These are phyloP conservation scores for Jaltomata sinuosa DNA, from an alignment of 257 asterid genomes.

Conservation along the genomic window DNA sequence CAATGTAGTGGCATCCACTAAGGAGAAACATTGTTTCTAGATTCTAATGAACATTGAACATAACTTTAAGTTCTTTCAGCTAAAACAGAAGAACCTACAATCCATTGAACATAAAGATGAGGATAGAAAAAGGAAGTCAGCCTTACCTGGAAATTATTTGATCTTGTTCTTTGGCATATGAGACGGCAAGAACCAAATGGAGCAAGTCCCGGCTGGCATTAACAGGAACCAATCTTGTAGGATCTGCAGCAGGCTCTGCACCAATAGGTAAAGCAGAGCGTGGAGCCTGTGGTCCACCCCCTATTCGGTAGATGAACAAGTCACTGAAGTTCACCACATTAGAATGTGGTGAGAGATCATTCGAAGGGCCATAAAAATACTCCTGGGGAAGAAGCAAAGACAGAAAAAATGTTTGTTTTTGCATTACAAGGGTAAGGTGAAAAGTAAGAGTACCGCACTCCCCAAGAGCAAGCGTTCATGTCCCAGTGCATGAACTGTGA, in stretches of 20 bases:
- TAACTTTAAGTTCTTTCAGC: background rate
- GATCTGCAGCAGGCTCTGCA: slow-evolving; percentile 90
- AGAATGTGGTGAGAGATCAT: slow-evolving; percentile 96
- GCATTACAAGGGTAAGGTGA: background rate
- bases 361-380: slow-evolving; percentile 83
- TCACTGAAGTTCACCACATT: slow-evolving; percentile 65
- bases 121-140: background rate
- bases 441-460: background rate
- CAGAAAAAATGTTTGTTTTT: background rate
- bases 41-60: background rate
- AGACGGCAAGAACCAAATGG: slow-evolving; percentile 85
- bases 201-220: slow-evolving; percentile 61
- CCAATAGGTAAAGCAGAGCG: slow-evolving; percentile 98
- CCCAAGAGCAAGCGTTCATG: background rate
- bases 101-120: background rate
- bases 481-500: background rate
- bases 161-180: slow-evolving; percentile 83
- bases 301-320: slow-evolving; percentile 63
- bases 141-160: slow-evolving; percentile 77
- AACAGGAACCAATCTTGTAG: slow-evolving; percentile 66
- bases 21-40: background rate
- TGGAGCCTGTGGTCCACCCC: slow-evolving; percentile 98
- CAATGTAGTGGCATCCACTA: background rate
- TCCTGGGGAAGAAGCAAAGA: slow-evolving; percentile 39
- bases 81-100: background rate